Evolutionary conservation across 305 asterid species (phyloP).

Genomic region (Fraxinus floribunda): DNA sequence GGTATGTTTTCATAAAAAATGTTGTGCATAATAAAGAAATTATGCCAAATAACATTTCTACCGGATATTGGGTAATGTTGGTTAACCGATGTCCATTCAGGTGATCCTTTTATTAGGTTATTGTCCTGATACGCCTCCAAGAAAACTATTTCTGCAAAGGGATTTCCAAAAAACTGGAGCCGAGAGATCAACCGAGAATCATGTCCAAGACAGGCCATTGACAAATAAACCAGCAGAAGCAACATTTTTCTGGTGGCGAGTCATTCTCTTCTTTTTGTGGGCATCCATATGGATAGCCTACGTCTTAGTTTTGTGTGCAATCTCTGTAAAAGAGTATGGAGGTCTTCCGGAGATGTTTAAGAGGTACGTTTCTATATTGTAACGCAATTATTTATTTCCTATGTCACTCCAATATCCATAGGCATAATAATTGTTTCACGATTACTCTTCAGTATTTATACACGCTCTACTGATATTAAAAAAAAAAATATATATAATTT

Average conservation of each 20-base stretch:
- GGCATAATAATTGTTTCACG: slow-evolving; percentile 13
- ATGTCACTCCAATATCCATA: background rate
- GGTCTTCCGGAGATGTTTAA: slow-evolving; percentile 77
- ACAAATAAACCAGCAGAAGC: slow-evolving; percentile 31
- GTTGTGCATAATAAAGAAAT: background rate
- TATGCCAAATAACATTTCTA: slow-evolving; percentile 7
- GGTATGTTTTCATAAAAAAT: slow-evolving; percentile 45
- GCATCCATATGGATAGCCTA: slow-evolving; percentile 67
- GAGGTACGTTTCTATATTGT: slow-evolving; percentile 48
- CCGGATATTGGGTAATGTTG: background rate
- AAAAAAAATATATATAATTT: background rate
- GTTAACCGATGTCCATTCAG: slow-evolving; percentile 38
- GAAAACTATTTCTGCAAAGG: slow-evolving; percentile 52
- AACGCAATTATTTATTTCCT: slow-evolving; percentile 9
- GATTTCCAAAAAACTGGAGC: slow-evolving; percentile 38
- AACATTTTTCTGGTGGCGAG: slow-evolving; percentile 49
- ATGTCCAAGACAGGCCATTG: slow-evolving; percentile 25
- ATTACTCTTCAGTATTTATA: slow-evolving; percentile 16
- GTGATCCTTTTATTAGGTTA: slow-evolving; percentile 67
- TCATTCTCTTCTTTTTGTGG: slow-evolving; percentile 64
- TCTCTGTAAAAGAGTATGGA: slow-evolving; percentile 71
- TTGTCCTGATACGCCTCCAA: slow-evolving; percentile 85
- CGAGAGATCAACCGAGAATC: slow-evolving; percentile 34
- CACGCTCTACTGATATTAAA: background rate
- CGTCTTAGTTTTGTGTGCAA: slow-evolving; percentile 54